A percentile compares a stretch with the other conserved stretches of the same genome.
phyloP scores from a whole-genome alignment of 371 early-diverging fungal species.

The Massospora cicadina region DNA sequence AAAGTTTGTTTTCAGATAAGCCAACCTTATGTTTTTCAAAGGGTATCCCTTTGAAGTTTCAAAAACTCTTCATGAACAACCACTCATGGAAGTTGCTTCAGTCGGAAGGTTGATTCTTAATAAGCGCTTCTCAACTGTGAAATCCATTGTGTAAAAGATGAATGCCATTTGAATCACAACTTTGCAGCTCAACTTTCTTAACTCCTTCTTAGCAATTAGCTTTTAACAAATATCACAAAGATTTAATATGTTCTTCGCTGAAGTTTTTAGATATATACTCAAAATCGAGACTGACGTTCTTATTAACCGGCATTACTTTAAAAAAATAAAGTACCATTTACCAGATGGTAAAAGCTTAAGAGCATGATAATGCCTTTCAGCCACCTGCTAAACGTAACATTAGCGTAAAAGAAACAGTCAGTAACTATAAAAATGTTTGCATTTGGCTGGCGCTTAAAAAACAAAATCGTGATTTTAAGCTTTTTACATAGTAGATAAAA shows the following conservation, averaged over 20 bases:
- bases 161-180: neutral
- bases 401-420: no score
- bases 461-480: no score
- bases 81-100: neutral
- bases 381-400: no score
- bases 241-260: neutral
- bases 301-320: neutral
- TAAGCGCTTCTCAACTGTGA: neutral
- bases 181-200: neutral
- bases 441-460: no score
- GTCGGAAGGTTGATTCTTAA: neutral
- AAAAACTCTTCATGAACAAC: neutral
- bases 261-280: neutral
- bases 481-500: no score
- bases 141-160: neutral
- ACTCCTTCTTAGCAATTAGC: neutral
- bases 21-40: neutral
- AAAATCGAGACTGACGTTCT: neutral
- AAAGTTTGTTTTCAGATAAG: neutral
- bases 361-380: no score
- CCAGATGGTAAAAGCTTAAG: no score
- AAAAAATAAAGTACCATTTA: no score
- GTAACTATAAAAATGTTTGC: no score
- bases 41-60: neutral
- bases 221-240: neutral